Evolutionary conservation across 108 stramenopile genomes (phyloP), one percentile per base, ranked within the genome.

Genomic region (Pseudonitzschia delicatissima): DNA sequence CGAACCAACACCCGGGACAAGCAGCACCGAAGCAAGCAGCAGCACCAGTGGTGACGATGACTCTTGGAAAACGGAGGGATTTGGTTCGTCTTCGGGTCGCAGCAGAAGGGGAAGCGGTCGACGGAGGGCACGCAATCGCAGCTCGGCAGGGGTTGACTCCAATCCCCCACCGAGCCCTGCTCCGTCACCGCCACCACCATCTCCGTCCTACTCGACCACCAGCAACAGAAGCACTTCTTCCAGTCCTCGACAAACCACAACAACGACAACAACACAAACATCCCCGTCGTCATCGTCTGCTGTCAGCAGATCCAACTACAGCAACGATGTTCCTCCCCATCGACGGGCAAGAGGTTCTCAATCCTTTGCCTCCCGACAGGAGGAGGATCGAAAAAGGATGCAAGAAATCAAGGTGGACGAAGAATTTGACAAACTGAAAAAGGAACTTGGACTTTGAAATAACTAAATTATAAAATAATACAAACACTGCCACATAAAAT

Each of bases 321-420:
- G 25, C 67, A 33, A n/a, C 34, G 33, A 70, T 49, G 72, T 82
- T 17, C 86, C 93, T 29, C 93, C 93, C 0, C 93, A 94, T 72
- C 84, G 93, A 45, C 83, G 90, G 50, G 69, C 76, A 26, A 48
- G 13, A 23, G 45, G 76, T 45, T 88, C 82, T 34, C 35, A 35
- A 7, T 60, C 76, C 4, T 69, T 73, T 51, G 74, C 78, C 45
- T 57, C 62, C 17, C 73, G 70, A 17, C 72, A 59, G 25, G 69
- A 82, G 55, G 77, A 83, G 7, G 88, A 87, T 34, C 90, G 83
- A 62, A 68, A 77, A 63, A 53, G 88, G 62, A 63, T 91, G 25
- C 76, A 90, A 60, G 86, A 94, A 48, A 59, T 90, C 52, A 82
- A 88, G 51, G 90, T 94, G 3, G 93, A 94, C 52, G 93, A 94